Evolutionary conservation across 306 rosid genomes (phyloP).

Genomic region (Cajanus cajan): DNA sequence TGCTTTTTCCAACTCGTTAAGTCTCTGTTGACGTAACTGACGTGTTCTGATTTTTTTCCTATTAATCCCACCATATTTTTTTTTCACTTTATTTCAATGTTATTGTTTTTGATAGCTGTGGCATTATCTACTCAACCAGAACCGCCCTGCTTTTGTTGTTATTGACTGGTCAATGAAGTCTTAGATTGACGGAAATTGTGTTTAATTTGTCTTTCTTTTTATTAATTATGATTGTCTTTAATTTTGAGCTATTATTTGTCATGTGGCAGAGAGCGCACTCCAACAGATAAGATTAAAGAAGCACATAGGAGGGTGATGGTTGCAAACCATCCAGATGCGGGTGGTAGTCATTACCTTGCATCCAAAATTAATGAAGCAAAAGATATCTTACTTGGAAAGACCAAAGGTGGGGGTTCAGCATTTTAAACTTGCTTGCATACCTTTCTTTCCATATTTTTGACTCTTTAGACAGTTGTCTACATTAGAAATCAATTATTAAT

Average conservation of each 20-base stretch:
- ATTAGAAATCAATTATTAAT: not conserved
- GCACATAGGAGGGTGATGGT: slow-evolving; percentile 96
- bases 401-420: slow-evolving; percentile 65
- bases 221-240: not conserved
- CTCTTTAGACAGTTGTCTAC: not conserved
- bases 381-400: slow-evolving; percentile 65
- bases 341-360: slow-evolving; percentile 95
- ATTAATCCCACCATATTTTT: not conserved
- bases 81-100: not conserved
- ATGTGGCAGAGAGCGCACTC: slow-evolving; percentile 52
- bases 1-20: not conserved
- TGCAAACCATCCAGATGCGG: slow-evolving; percentile 97
- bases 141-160: not conserved
- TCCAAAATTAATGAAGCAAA: slow-evolving; percentile 93
- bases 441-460: not conserved
- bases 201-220: not conserved
- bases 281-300: slow-evolving; percentile 70
- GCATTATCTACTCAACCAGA: not conserved
- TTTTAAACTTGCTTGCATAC: slow-evolving; percentile 44
- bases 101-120: not conserved
- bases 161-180: not conserved
- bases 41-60: not conserved
- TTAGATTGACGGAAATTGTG: not conserved
- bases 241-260: not conserved
- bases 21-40: not conserved